Evolutionary conservation across 495 filamentous ascomycete species (phyloP).

Genomic region (Cenococcum geophilum): DNA sequence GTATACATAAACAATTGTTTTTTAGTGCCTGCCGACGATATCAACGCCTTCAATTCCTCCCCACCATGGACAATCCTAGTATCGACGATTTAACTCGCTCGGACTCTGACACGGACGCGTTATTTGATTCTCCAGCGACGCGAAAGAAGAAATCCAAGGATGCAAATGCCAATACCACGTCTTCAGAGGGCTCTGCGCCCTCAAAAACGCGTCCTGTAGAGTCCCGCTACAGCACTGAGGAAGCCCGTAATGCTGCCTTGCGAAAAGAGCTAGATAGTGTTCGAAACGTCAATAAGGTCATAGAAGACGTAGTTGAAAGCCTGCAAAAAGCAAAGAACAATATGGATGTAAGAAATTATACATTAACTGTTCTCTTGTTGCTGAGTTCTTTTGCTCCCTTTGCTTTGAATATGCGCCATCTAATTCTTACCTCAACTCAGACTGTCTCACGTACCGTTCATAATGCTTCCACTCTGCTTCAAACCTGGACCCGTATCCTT

Average conservation of each 20-base stretch:
- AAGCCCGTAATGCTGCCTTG: slow-evolving; percentile 65
- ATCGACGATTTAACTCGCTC: slow-evolving; percentile 29
- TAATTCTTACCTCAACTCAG: slow-evolving; percentile 39
- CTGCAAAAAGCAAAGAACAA: slow-evolving; percentile 78
- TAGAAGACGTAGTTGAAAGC: slow-evolving; percentile 75
- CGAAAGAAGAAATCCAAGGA: slow-evolving; percentile 20
- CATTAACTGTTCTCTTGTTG: slow-evolving; percentile 4
- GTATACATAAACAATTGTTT: not conserved
- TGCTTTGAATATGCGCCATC: not conserved
- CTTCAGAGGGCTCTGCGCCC: slow-evolving; percentile 42
- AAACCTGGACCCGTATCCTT: slow-evolving; percentile 92
- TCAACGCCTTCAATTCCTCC: not conserved
- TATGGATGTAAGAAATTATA: slow-evolving; percentile 63
- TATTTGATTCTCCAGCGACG: slow-evolving; percentile 66
- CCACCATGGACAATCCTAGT: slow-evolving; percentile 17
- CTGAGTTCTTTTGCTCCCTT: not conserved
- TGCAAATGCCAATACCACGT: slow-evolving; percentile 26
- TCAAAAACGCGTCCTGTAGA: slow-evolving; percentile 44
- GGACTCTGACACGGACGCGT: slow-evolving; percentile 60
- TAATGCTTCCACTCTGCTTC: slow-evolving; percentile 87
- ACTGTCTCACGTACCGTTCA: slow-evolving; percentile 79
- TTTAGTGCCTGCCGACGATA: not conserved
- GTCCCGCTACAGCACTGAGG: slow-evolving; percentile 58
- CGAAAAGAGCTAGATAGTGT: slow-evolving; percentile 75
- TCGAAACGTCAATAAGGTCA: slow-evolving; percentile 74